Conservation (phyloP, 192 early-diverging fungal species). For the Dispira parvispora region DNA sequence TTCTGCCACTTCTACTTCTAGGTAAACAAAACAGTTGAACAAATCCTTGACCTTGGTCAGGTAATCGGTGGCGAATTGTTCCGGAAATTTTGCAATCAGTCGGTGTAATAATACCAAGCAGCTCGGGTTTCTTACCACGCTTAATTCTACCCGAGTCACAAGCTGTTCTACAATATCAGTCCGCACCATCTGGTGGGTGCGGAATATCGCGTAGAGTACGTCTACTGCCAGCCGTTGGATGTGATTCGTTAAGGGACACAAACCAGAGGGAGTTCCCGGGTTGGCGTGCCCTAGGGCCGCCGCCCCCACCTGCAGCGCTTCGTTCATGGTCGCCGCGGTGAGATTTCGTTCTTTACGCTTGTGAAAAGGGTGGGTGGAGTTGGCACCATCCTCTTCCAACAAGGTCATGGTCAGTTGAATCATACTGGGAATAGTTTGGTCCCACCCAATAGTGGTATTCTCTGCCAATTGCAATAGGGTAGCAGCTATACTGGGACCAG, state of each 20-base stretch:
- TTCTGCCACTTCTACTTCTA: slow-evolving; percentile 31
- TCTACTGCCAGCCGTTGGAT: slow-evolving; percentile 11
- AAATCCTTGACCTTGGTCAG: slow-evolving; percentile 38
- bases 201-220: slow-evolving; percentile 20
- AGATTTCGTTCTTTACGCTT: slow-evolving; percentile 14
- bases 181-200: slow-evolving; percentile 45
- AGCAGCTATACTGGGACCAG: slow-evolving; percentile 5
- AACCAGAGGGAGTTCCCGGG: background rate
- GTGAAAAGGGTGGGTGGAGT: background rate
- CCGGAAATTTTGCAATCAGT: slow-evolving; percentile 17
- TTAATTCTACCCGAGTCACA: slow-evolving; percentile 27
- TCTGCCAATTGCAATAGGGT: slow-evolving; percentile 10
- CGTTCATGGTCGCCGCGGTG: background rate
- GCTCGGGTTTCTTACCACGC: slow-evolving; percentile 12
- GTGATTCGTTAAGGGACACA: background rate
- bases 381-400: slow-evolving; percentile 13
- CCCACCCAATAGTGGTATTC: slow-evolving; percentile 23
- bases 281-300: background rate
- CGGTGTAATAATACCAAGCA: slow-evolving; percentile 15
- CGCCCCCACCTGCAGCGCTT: background rate
- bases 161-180: slow-evolving; percentile 55
- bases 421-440: slow-evolving; percentile 25
- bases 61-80: slow-evolving; percentile 14
- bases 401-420: slow-evolving; percentile 19
- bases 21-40: slow-evolving; percentile 42